Percentiles rank a stretch among this genome's conserved stretches.
Conservation (phyloP, 2,329 filamentous ascomycete species). For the Penicillium psychrosexuale region DNA sequence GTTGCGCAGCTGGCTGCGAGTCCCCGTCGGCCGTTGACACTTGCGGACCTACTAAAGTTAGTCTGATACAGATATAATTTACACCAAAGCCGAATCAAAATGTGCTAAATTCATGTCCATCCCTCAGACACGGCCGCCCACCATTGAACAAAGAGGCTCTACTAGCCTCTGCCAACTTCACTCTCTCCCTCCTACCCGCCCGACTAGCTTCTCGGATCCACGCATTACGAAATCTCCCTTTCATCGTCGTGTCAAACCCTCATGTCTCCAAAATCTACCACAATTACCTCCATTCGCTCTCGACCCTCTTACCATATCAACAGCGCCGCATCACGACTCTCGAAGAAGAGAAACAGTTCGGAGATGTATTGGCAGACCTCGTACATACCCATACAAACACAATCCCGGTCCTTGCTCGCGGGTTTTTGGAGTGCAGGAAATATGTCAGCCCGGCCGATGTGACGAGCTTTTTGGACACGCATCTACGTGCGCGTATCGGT, state of each 20-base stretch:
- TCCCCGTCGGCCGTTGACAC: constrained; percentile 74
- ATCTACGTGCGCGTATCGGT: constrained; percentile 88
- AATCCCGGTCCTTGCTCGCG: constrained; percentile 85
- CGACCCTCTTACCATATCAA: constrained; percentile 82
- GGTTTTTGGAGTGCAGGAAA: constrained; percentile 87
- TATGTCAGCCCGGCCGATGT: constrained; percentile 82
- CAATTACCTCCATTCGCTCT: constrained; percentile 92
- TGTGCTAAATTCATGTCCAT: not conserved
- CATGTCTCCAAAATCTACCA: constrained; percentile 92
- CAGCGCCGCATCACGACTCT: constrained; percentile 68
- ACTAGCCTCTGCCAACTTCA: constrained; percentile 91
- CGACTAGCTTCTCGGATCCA: constrained; percentile 92
- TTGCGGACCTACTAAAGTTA: constrained; percentile 85
- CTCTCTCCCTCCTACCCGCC: constrained; percentile 84
- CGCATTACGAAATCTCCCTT: constrained; percentile 87
- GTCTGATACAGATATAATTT: constrained; percentile 15
- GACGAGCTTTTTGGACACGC: constrained; percentile 89
- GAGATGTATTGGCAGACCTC: constrained; percentile 88
- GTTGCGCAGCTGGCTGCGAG: constrained; percentile 74
- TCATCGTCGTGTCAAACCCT: constrained; percentile 97
- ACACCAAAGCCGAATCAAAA: not conserved
- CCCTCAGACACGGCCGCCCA: constrained; percentile 67
- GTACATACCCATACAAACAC: constrained; percentile 93
- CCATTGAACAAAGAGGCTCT: constrained; percentile 77
- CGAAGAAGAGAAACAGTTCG: constrained; percentile 87